Evolutionary conservation across 371 early-diverging fungal genomes (phyloP).

Genomic region (Apophysomyces trapeziformis): DNA sequence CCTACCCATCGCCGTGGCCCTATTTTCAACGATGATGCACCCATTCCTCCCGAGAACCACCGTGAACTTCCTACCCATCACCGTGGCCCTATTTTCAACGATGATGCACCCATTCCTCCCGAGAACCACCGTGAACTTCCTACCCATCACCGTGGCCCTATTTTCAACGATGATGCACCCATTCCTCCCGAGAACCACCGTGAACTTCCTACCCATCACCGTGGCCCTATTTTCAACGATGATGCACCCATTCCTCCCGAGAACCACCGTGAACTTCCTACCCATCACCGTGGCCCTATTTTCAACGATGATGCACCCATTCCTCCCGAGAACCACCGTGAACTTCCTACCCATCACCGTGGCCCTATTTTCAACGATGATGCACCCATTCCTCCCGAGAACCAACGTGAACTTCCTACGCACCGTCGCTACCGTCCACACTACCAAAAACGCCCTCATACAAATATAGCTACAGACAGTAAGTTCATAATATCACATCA

Average conservation of each 20-base stretch:
- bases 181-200: not conserved
- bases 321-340: not conserved
- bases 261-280: not conserved
- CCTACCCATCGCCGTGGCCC: not conserved
- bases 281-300: not conserved
- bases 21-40: not conserved
- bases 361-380: not conserved
- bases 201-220: not conserved
- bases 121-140: not conserved
- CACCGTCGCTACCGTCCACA: not conserved
- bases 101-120: not conserved
- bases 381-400: not conserved
- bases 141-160: not conserved
- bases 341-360: not conserved
- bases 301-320: not conserved
- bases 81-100: not conserved
- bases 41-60: not conserved
- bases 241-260: not conserved
- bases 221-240: not conserved
- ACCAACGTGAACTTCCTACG: not conserved
- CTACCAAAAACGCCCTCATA: not conserved
- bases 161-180: not conserved
- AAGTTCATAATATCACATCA: no score
- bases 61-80: not conserved
- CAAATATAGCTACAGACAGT: no score